Conservation (phyloP, 176 grass and related monocot genomes). For the Musa schizocarpa region DNA sequence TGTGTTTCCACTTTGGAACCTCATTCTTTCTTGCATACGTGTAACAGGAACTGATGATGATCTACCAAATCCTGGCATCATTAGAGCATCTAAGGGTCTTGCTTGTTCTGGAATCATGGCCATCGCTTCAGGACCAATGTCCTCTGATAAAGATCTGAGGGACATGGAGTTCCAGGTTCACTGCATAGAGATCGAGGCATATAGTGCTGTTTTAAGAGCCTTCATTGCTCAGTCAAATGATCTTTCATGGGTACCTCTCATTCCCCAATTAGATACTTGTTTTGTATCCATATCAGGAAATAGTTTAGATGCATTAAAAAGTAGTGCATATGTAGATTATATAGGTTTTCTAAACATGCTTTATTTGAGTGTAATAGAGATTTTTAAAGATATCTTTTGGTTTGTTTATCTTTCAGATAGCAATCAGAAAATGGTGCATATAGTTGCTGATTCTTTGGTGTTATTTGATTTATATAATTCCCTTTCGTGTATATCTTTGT, state of each 20-base stretch:
- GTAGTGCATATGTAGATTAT: neutral
- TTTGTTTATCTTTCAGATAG: conserved; percentile 6
- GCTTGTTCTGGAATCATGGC: neutral
- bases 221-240: conserved; percentile 46
- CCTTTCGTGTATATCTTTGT: neutral
- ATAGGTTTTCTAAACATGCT: neutral
- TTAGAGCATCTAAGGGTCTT: neutral
- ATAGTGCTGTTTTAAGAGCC: conserved; percentile 52
- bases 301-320: neutral
- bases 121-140: neutral
- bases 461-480: too few relatives aligned
- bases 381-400: conserved; percentile 12
- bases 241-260: conserved; percentile 50
- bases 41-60: conserved; percentile 8
- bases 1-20: neutral
- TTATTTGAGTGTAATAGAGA: neutral
- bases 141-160: conserved; percentile 17
- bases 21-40: neutral
- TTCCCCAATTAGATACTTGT: neutral
- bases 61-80: neutral
- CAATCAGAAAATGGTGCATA: neutral
- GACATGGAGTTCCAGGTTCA: conserved; percentile 46
- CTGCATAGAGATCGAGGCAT: conserved; percentile 51
- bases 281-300: conserved; percentile 1
- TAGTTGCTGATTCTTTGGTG: too few relatives aligned